Base-by-base conservation (phyloP, 805 yeast species). In the Cyberlindnera mycetangii region DNA sequence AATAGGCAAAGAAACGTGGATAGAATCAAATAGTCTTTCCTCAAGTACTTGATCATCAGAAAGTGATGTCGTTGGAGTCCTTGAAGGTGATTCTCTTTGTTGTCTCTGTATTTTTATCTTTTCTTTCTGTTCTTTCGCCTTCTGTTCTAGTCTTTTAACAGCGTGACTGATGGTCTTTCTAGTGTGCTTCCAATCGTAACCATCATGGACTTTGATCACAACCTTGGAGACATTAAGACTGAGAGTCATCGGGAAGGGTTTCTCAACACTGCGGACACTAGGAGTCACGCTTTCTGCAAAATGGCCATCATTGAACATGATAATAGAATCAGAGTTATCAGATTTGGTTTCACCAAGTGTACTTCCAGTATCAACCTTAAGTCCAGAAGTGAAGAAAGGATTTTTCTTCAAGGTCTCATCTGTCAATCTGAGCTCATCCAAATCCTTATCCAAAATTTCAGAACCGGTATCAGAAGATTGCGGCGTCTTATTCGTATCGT, bases 141-240 rank as follows among this genome's bases (percentile, higher is more conserved):
- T 71, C 7, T 63, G 68, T 52, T 83, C 89, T 7, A 88, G 76
- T 10, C 76, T 66, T 42, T 75, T 75, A 0, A 90, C 81, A 0
- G 87, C 85, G n/a, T 73, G 75, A 10, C 71, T 68, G 22, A 93
- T 82, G 0, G 81, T 71, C 19, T 70, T 71, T 45, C 95, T 73
- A 0, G 98, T 89, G 34, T 78, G 77, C 44, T 75, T 76, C 95
- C 97, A 89, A 55, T 93, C 98, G 59, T 83, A 93, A 0, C 99
- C 99, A 66, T 93, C 99, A 60, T 76, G 81, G 16, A 92, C 64
- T 40, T 71, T 76, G 2, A 85, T 55, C 1, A 55, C 58, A 0
- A 70, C 62, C 38, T 71, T 72, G 2, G 72, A 47, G 1, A 60
- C 56, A 35, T 68, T 67, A 1, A 74, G 15, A 15, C 30, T 47